phyloP scores from a whole-genome alignment of 805 yeast species.

The Zygoascus flipseniorum region DNA sequence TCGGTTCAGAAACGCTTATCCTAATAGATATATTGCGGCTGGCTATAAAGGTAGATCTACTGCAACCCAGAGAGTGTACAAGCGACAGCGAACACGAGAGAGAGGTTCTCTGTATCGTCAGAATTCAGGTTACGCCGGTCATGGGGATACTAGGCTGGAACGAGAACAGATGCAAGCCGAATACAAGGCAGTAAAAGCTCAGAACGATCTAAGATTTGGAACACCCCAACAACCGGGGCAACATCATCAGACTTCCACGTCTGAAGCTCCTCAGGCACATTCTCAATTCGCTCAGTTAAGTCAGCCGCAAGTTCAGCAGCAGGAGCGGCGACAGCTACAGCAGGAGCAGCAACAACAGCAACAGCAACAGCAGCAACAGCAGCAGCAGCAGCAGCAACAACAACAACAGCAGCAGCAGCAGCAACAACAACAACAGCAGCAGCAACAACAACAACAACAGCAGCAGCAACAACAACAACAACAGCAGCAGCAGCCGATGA shows the following conservation, averaged over 20 bases:
- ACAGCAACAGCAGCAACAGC: not conserved
- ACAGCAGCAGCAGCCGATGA: not conserved
- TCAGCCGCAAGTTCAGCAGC: not conserved
- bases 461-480: not conserved
- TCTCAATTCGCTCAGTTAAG: not conserved
- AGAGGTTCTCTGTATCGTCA: not conserved
- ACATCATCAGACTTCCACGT: not conserved
- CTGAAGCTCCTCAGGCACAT: not conserved
- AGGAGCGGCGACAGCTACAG: not conserved
- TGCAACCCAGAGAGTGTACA: not conserved
- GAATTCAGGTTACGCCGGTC: not conserved
- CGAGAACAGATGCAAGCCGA: not conserved
- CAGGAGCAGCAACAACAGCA: too few species aligned
- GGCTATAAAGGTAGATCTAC: conserved; percentile 33
- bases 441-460: not conserved
- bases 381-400: not conserved
- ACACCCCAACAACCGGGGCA: not conserved
- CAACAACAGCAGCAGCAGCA: not conserved
- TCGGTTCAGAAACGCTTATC: conserved; percentile 38
- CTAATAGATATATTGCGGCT: conserved; percentile 35
- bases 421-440: not conserved
- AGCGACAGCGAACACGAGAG: conserved; percentile 2
- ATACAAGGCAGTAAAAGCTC: conserved; percentile 1
- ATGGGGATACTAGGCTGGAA: not conserved
- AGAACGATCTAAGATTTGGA: not conserved